Percentiles rank a stretch among this genome's conserved stretches.
Conservation (phyloP, 2,329 filamentous ascomycete species). For the Sclerotinia borealis region DNA sequence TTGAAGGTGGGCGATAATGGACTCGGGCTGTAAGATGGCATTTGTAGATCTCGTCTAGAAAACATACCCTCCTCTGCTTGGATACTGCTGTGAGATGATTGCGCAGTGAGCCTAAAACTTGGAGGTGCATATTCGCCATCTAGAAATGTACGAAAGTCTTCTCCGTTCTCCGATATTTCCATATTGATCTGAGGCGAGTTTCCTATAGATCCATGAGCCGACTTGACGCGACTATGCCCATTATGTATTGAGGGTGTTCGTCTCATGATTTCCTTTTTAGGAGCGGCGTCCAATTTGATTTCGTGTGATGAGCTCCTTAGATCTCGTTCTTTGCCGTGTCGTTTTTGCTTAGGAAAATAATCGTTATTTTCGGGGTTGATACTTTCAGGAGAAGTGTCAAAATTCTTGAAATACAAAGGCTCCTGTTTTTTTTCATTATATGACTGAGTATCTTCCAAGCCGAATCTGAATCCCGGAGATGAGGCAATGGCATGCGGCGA, state of each 20-base stretch:
- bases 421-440: background rate
- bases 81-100: constrained; percentile 4
- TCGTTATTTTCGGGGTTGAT: background rate
- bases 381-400: constrained; percentile 7
- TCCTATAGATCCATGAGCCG: background rate
- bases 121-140: background rate
- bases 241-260: constrained; percentile 7
- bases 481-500: background rate
- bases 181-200: background rate
- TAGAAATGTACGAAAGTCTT: background rate
- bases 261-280: background rate
- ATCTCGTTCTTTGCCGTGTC: background rate
- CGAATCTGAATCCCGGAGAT: constrained; percentile 10
- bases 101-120: background rate
- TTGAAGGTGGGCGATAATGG: constrained; percentile 7
- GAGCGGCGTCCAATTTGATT: background rate
- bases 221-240: background rate
- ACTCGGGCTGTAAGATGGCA: background rate
- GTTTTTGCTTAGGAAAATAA: constrained; percentile 2
- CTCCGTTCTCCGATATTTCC: background rate
- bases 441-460: background rate
- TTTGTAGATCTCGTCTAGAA: background rate
- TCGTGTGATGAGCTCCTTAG: background rate
- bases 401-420: constrained; percentile 1
- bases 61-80: constrained; percentile 12